Conservation (phyloP, 1,284 basidiomycete species). For the Amylostereum chailletii region DNA sequence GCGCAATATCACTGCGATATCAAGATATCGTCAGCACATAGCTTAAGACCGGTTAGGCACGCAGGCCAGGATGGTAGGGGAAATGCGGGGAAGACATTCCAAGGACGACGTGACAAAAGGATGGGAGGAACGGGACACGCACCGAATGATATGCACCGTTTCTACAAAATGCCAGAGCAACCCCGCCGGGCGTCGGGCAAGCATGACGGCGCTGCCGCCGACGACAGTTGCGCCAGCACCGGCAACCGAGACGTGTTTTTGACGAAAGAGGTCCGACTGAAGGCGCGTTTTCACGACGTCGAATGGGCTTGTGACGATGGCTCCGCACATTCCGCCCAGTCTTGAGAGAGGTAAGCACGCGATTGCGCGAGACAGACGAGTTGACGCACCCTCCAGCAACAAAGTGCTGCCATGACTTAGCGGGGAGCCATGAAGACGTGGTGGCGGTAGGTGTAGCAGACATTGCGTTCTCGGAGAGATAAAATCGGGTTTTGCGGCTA, state of each 20-base stretch:
- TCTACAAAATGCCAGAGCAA: conserved; percentile 92
- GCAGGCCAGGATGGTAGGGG: too few relatives aligned
- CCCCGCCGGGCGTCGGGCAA: conserved; percentile 36
- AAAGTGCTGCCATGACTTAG: conserved; percentile 80
- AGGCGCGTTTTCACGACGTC: conserved; percentile 98
- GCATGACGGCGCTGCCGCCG: conserved; percentile 30
- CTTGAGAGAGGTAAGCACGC: conserved; percentile 30
- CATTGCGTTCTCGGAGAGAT: background rate
- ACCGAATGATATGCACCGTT: conserved; percentile 87
- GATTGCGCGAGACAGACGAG: background rate
- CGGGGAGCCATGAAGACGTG: conserved; percentile 39
- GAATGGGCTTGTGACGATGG: conserved; percentile 93
- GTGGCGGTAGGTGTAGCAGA: conserved; percentile 21
- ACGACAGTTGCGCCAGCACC: conserved; percentile 30
- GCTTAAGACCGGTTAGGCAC: too few relatives aligned
- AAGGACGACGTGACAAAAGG: too few relatives aligned
- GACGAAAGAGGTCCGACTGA: conserved; percentile 83
- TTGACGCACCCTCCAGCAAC: conserved; percentile 77
- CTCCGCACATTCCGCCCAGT: conserved; percentile 95
- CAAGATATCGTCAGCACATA: background rate
- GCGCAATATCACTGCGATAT: conserved; percentile 69
- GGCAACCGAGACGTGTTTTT: conserved; percentile 40
- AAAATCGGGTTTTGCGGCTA: background rate
- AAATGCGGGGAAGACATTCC: too few relatives aligned
- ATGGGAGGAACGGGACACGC: conserved; percentile 17